These are phyloP conservation scores for Phialophora macrospora DNA, from an alignment of 2,329 filamentous ascomycete genomes.

Conservation along the genomic window DNA sequence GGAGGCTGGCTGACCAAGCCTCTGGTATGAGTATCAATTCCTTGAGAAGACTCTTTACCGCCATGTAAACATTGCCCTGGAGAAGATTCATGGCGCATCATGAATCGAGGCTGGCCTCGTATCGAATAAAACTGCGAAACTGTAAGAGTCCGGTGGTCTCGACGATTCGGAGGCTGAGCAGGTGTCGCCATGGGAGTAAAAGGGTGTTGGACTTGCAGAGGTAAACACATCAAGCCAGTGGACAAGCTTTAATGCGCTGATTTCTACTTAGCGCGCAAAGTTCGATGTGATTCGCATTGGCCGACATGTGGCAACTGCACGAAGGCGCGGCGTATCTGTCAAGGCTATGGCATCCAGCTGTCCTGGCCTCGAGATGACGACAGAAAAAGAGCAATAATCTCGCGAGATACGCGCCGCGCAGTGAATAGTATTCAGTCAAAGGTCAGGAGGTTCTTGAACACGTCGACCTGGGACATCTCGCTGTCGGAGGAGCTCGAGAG, in stretches of 20 bases:
- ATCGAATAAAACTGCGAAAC: background rate
- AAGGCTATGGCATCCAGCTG: constrained; percentile 34
- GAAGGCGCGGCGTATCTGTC: constrained; percentile 32
- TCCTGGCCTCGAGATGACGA: constrained; percentile 35
- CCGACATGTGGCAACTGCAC: constrained; percentile 34
- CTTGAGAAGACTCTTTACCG: too few relatives aligned
- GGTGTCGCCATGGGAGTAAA: background rate
- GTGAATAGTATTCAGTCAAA: background rate
- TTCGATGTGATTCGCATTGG: background rate
- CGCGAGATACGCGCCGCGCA: background rate
- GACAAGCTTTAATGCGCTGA: background rate
- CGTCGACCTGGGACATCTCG: background rate
- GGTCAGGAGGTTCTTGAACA: background rate
- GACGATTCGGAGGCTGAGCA: background rate
- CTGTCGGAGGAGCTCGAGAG: background rate
- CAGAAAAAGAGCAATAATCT: constrained; percentile 26
- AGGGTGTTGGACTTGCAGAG: background rate
- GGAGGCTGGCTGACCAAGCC: too few relatives aligned
- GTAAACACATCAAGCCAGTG: background rate
- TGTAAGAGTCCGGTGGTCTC: background rate
- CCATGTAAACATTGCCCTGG: background rate
- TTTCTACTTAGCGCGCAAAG: background rate
- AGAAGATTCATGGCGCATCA: background rate
- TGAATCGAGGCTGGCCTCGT: background rate
- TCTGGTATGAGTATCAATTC: too few relatives aligned